Evolutionary conservation across 352 stramenopile species (phyloP).

Genomic region (Globisporangium abappressorium): DNA sequence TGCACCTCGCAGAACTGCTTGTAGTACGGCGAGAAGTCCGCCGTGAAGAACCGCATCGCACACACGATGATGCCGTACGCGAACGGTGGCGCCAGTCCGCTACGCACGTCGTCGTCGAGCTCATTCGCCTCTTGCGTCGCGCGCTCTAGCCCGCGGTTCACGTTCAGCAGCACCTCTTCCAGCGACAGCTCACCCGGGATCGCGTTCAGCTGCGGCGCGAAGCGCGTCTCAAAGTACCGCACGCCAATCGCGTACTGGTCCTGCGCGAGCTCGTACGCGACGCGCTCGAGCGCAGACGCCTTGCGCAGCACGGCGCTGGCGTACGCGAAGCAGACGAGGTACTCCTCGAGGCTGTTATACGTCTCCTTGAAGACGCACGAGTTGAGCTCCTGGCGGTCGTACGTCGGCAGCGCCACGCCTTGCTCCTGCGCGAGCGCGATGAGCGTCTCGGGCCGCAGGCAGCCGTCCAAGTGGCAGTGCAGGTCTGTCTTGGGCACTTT

Average conservation of each 20-base stretch:
- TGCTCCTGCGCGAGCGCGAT: conserved; percentile 80
- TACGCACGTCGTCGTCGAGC: conserved; percentile 41
- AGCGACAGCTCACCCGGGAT: conserved; percentile 58
- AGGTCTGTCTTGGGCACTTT: conserved; percentile 81
- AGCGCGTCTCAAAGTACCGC: conserved; percentile 85
- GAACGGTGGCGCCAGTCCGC: conserved; percentile 56
- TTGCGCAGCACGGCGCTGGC: conserved; percentile 65
- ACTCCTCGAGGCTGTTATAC: conserved; percentile 81
- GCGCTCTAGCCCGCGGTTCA: conserved; percentile 60
- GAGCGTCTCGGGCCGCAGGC: conserved; percentile 74
- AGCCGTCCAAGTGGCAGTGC: conserved; percentile 87
- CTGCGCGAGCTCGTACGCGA: conserved; percentile 81
- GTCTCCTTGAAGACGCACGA: conserved; percentile 76
- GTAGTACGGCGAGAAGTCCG: conserved; percentile 82
- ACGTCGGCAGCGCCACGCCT: conserved; percentile 68
- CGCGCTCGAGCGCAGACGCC: conserved; percentile 64
- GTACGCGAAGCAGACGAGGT: conserved; percentile 83
- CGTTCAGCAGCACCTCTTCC: conserved; percentile 67
- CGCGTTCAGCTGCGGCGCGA: conserved; percentile 80
- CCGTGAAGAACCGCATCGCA: conserved; percentile 87
- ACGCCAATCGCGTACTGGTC: conserved; percentile 80
- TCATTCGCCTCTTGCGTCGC: conserved; percentile 69
- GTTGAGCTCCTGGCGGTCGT: conserved; percentile 56
- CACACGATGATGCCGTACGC: conserved; percentile 88
- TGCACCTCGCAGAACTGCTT: conserved; percentile 82